These are phyloP conservation scores for Polytrichum formosum DNA, from an alignment of 225 moss, liverwort and hornwort genomes.

Conservation along the genomic window DNA sequence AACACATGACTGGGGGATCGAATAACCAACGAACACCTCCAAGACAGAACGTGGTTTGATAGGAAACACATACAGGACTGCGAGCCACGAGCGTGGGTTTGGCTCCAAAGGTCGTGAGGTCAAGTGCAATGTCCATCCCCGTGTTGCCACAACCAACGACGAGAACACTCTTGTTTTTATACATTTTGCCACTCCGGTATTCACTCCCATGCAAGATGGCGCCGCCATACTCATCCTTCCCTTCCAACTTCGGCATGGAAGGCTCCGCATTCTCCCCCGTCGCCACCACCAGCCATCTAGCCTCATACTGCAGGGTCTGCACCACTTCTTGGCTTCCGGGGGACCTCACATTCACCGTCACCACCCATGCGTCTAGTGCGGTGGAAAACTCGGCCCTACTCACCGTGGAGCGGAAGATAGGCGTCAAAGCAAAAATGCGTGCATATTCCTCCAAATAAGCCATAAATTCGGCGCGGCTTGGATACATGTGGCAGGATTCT, in stretches of 20 bases:
- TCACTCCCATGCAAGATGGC: constrained; percentile 21
- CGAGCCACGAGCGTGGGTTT: constrained; percentile 30
- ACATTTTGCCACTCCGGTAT: constrained; percentile 31
- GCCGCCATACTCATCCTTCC: constrained; percentile 11
- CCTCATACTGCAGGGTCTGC: background rate
- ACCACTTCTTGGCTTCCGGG: background rate
- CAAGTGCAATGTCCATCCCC: constrained; percentile 46
- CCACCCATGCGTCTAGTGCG: background rate
- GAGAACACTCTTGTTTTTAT: constrained; percentile 20
- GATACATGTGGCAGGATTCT: constrained; percentile 34
- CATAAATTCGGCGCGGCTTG: constrained; percentile 42
- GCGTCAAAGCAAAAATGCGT: constrained; percentile 21
- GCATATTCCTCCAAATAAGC: constrained; percentile 42
- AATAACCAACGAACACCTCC: no score
- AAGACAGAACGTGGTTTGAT: no score
- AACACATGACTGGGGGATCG: no score
- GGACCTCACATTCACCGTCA: constrained; percentile 1
- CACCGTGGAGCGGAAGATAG: constrained; percentile 28
- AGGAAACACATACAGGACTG: constrained; percentile 11
- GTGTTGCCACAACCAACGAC: constrained; percentile 48
- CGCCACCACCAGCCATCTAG: constrained; percentile 34
- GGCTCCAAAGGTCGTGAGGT: constrained; percentile 26
- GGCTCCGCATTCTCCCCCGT: constrained; percentile 42
- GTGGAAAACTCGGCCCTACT: constrained; percentile 9
- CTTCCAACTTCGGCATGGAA: constrained; percentile 12